Percentiles rank a stretch among this genome's conserved stretches.
These are phyloP conservation scores for Trichosporon coremiiforme DNA, from an alignment of 1,284 basidiomycete species.

Conservation along the genomic window DNA sequence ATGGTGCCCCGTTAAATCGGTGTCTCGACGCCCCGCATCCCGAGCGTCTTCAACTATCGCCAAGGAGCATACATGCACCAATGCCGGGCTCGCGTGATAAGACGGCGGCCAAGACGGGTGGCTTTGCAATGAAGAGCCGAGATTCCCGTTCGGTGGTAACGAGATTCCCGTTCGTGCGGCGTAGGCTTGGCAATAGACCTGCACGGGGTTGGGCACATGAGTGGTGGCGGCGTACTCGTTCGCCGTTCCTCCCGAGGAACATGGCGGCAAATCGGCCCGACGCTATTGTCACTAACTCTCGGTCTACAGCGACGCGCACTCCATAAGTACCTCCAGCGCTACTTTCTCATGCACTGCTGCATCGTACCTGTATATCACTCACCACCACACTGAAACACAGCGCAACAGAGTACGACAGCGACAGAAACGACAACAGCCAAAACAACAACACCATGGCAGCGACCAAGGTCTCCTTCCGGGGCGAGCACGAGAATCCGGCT, in stretches of 20 bases:
- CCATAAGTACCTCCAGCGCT: background rate
- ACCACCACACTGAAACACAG: background rate
- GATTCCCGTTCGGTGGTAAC: background rate
- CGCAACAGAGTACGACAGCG: background rate
- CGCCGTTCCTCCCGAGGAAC: constrained; percentile 2
- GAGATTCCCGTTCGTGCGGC: constrained; percentile 3
- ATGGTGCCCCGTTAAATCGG: background rate
- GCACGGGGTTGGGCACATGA: background rate
- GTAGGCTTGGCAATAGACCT: background rate
- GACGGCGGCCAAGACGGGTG: background rate
- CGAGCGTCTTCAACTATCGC: too few relatives aligned
- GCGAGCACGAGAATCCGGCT: constrained; percentile 29
- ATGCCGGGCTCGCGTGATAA: too few relatives aligned
- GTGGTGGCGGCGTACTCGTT: background rate
- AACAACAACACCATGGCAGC: background rate
- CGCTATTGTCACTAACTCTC: background rate
- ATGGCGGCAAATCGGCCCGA: background rate
- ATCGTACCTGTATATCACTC: too few relatives aligned
- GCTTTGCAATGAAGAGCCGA: background rate
- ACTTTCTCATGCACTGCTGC: background rate
- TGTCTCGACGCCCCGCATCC: too few relatives aligned
- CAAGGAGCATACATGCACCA: background rate
- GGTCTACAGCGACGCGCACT: background rate
- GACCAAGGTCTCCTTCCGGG: constrained; percentile 19
- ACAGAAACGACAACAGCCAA: background rate